Conservation (phyloP, 768 basidiomycete species). For the Udeniomyces megalosporus region DNA sequence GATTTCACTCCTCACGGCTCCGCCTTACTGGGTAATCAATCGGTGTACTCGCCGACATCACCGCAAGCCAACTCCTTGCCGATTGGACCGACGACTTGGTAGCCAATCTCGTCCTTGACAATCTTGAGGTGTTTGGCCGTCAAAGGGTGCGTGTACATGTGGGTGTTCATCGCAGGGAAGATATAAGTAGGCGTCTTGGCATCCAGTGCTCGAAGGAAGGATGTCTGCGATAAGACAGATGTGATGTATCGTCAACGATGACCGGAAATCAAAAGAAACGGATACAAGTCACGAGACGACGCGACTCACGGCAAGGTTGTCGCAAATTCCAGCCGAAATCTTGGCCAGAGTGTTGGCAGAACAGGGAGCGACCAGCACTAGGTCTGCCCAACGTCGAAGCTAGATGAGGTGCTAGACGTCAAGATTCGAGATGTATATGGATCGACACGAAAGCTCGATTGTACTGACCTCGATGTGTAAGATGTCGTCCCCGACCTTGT, state of each 20-base stretch:
- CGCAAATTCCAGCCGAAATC: constrained; percentile 72
- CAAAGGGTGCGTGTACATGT: constrained; percentile 91
- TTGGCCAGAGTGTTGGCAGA: constrained; percentile 94
- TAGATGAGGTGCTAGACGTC: too few relatives aligned
- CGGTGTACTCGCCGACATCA: constrained; percentile 67
- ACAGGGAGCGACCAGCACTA: constrained; percentile 87
- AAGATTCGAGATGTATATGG: not conserved
- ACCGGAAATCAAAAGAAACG: not conserved
- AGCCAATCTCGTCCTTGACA: constrained; percentile 58
- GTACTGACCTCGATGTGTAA: constrained; percentile 84
- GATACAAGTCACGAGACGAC: constrained; percentile 33
- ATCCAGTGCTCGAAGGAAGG: constrained; percentile 59
- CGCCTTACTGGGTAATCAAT: too few relatives aligned
- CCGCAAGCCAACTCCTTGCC: constrained; percentile 81
- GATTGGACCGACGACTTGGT: constrained; percentile 70
- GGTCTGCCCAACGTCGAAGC: constrained; percentile 65
- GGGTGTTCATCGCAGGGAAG: constrained; percentile 97
- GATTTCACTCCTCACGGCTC: too few relatives aligned
- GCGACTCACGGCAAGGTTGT: constrained; percentile 48
- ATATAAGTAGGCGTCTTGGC: constrained; percentile 73
- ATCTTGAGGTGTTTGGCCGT: constrained; percentile 67
- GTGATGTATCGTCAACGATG: not conserved
- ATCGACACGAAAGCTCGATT: not conserved
- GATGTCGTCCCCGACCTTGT: constrained; percentile 73
- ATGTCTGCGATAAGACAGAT: constrained; percentile 30